Conservation (phyloP, 2,329 filamentous ascomycete species). For the Dactylellina drechsleri region DNA sequence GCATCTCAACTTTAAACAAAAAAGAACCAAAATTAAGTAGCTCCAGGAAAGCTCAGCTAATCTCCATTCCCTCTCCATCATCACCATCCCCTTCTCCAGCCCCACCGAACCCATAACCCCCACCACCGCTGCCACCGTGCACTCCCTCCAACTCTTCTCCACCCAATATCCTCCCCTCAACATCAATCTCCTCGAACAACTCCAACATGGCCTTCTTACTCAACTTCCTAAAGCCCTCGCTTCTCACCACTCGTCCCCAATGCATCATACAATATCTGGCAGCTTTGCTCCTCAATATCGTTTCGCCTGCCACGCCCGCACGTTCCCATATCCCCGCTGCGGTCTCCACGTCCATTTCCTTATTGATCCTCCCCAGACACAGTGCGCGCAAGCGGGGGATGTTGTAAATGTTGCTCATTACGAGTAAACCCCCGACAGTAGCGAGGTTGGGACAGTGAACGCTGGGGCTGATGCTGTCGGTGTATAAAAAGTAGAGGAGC, state of each 20-base stretch:
- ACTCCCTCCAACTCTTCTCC: slow-evolving; percentile 81
- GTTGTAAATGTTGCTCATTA: slow-evolving; percentile 98
- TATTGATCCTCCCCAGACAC: slow-evolving; percentile 87
- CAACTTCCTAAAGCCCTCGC: slow-evolving; percentile 82
- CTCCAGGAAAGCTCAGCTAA: slow-evolving; percentile 11
- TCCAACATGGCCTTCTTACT: slow-evolving; percentile 84
- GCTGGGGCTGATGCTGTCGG: slow-evolving; percentile 80
- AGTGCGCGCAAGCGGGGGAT: slow-evolving; percentile 91
- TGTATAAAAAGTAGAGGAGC: slow-evolving; percentile 96
- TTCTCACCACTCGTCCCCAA: slow-evolving; percentile 93
- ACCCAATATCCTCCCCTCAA: slow-evolving; percentile 87
- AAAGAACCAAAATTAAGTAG: no score
- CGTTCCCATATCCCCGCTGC: slow-evolving; percentile 97
- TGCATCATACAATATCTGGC: slow-evolving; percentile 89
- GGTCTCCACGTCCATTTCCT: slow-evolving; percentile 92
- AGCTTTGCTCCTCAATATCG: slow-evolving; percentile 90
- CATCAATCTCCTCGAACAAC: slow-evolving; percentile 90
- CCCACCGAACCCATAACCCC: slow-evolving; percentile 21
- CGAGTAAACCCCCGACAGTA: slow-evolving; percentile 90
- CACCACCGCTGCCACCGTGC: slow-evolving; percentile 64
- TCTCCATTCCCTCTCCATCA: slow-evolving; percentile 46
- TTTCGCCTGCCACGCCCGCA: slow-evolving; percentile 86
- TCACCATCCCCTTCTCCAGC: slow-evolving; percentile 11
- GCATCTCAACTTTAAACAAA: background rate
- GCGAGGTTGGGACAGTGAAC: slow-evolving; percentile 73